Base-by-base conservation (phyloP, 805 yeast genomes). In the Scheffersomyces amazonensis region DNA sequence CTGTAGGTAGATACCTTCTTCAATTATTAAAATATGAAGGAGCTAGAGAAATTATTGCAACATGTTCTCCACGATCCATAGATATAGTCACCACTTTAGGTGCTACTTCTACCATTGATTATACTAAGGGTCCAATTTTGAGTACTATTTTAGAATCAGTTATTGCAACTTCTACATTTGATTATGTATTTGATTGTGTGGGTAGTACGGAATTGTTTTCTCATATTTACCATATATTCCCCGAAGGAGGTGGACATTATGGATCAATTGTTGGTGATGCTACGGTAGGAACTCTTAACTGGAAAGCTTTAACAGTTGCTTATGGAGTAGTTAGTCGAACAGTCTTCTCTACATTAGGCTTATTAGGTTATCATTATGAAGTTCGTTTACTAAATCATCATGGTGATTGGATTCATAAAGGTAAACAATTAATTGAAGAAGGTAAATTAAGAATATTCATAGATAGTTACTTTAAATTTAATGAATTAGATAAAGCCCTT, bases 151-250 rank as follows among this genome's bases (percentile, higher is more conserved):
- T 65, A 27, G 70, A 70, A 34, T 50, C 67, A 1, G 55, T 58
- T 22, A 56, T 39, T 47, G 57, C 38, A 35, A 51, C 33, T 36
- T 69, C 47, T 35, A 64, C 72, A 43, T 85, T 80, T 49, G 87
- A 83, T 51, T 53, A 75, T 9, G 76, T 85, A 31, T 53, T 80
- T 20, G 95, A 87, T 60, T 71, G 82, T 37, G 78, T 76, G 36
- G 90, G 95, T 27, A 76, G 75, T 38, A 54, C 54, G 18, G 76
- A 72, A 15, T 69, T 81, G 16, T 66, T 78, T 37, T 54, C 64
- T 2, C 55, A 69, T 10, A 64, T 76, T 37, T 50, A 60, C 4
- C 47, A 62, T 5, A 28, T 63, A 69, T 59, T 84, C 47, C 69
- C 75, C 25, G 64, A 63, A 35, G 44, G 57, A 18, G 68, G 70